Base-by-base conservation (phyloP, 305 asterid genomes). In the Vinca major region DNA sequence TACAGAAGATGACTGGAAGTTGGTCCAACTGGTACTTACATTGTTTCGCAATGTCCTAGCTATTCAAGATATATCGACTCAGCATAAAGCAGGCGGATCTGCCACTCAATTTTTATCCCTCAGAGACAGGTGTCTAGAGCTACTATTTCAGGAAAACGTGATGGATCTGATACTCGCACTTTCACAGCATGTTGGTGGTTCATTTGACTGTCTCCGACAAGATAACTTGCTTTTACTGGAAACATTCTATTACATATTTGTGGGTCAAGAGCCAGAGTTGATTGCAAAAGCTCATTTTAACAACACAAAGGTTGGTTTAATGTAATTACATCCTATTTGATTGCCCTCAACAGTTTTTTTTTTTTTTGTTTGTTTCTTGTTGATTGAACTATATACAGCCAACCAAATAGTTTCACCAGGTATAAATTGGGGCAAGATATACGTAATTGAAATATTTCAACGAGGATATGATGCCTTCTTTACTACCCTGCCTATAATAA, bases 1-100 rank as follows among this genome's bases (percentile, higher is more conserved):
- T 82, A 85, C 95, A 45, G 99, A 94, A 56, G 99, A 94, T 77
- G 96, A 91, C 77, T 94, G 97, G 97, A 94, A 91, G 83, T 71
- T 94, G 86, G 96, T 91, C 72, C 97, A 94, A 85, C 78, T 94
- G 82, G 85, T 94, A 73, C 89, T 94, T 75, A 91, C 96, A 53
- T 80, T 94, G 54, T 91, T 94, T 68, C 89, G 97, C 7, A 94
- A 94, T 71, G 57, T 89, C 70, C 83, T 94, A 64, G 96, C 96
- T 44, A 80, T 94, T 78, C 96, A 91, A 84, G 93, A 91, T 67
- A 83, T 91, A 81, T 83, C 96, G 71, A 79, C 80, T 21, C 92
- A 87, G 73, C 96, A 86, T 81, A 88, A 83, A 79, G 88, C 88
- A 56, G 91, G 86, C 62, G 95, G 95, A 74, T 85, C 90, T 44